A percentile compares a stretch with the other conserved stretches of the same genome.
phyloP scores from a whole-genome alignment of 2,329 filamentous ascomycete genomes.

The Neocatenulostroma microsporum region DNA sequence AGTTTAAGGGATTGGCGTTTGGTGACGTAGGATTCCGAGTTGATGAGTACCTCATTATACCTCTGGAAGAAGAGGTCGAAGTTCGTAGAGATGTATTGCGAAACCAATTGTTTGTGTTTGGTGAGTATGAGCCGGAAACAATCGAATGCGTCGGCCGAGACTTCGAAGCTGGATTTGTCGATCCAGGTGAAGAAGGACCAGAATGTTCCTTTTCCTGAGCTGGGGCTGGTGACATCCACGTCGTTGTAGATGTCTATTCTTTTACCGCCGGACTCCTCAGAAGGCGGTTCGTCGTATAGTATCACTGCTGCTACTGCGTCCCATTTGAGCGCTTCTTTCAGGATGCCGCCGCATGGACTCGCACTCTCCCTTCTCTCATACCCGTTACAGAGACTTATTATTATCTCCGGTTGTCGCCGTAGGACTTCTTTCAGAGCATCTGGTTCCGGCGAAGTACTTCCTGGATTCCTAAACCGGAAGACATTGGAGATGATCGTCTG shows the following conservation, averaged over 20 bases:
- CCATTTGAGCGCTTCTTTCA: slow-evolving; percentile 83
- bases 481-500: slow-evolving; percentile 95
- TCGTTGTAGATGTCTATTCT: slow-evolving; percentile 57
- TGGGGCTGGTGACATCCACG: slow-evolving; percentile 67
- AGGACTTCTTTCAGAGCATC: slow-evolving; percentile 84
- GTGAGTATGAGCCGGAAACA: slow-evolving; percentile 94
- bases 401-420: slow-evolving; percentile 74
- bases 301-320: slow-evolving; percentile 87
- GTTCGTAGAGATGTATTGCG: slow-evolving; percentile 78
- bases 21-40: slow-evolving; percentile 93
- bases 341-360: slow-evolving; percentile 79
- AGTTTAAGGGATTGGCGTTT: slow-evolving; percentile 98
- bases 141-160: slow-evolving; percentile 94
- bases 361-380: slow-evolving; percentile 88
- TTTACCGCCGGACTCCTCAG: slow-evolving; percentile 60
- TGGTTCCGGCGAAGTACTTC: slow-evolving; percentile 61
- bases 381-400: slow-evolving; percentile 79
- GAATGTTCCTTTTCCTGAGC: slow-evolving; percentile 78
- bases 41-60: slow-evolving; percentile 81
- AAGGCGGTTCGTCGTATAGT: slow-evolving; percentile 84
- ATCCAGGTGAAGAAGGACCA: slow-evolving; percentile 98
- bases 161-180: slow-evolving; percentile 91
- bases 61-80: slow-evolving; percentile 88
- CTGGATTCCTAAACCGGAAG: slow-evolving; percentile 73
- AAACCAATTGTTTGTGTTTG: slow-evolving; percentile 84